Evolutionary conservation across 352 stramenopile genomes (phyloP).

Genomic region (Phytophthora kernoviae): DNA sequence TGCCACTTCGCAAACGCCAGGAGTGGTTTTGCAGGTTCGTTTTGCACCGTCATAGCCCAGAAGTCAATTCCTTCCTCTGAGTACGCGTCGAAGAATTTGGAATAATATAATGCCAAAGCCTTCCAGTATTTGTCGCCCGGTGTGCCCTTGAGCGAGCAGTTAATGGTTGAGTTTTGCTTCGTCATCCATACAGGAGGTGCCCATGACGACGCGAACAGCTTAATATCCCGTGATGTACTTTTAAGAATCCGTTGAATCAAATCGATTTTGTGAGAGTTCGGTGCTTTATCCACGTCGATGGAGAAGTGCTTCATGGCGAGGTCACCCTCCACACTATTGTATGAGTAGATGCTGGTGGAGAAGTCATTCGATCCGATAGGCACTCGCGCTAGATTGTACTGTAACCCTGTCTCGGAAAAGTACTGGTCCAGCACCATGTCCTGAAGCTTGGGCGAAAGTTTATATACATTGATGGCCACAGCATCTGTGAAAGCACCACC

Average conservation of each 20-base stretch:
- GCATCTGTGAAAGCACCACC: constrained; percentile 80
- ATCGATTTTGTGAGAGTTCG: constrained; percentile 27
- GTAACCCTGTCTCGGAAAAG: constrained; percentile 52
- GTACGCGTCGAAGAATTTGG: constrained; percentile 73
- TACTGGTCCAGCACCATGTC: constrained; percentile 56
- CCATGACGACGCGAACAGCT: constrained; percentile 69
- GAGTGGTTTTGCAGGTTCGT: constrained; percentile 54
- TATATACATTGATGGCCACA: constrained; percentile 60
- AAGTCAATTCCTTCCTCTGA: constrained; percentile 46
- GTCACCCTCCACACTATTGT: constrained; percentile 33
- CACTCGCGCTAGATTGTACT: constrained; percentile 66
- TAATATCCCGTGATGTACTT: constrained; percentile 31
- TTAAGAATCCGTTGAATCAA: constrained; percentile 37
- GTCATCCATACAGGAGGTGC: constrained; percentile 79
- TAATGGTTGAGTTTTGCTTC: constrained; percentile 38
- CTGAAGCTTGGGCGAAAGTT: constrained; percentile 45
- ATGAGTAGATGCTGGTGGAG: constrained; percentile 46
- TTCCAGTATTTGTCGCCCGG: constrained; percentile 39
- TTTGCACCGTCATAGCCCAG: constrained; percentile 70
- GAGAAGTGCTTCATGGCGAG: constrained; percentile 55
- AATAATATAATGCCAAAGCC: constrained; percentile 70
- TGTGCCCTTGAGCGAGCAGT: constrained; percentile 40
- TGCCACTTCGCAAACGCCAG: constrained; percentile 38
- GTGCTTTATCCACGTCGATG: constrained; percentile 54
- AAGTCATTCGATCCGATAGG: constrained; percentile 77